These are phyloP conservation scores for Colletotrichum noveboracense DNA, from an alignment of 2,329 filamentous ascomycete species.

Conservation along the genomic window DNA sequence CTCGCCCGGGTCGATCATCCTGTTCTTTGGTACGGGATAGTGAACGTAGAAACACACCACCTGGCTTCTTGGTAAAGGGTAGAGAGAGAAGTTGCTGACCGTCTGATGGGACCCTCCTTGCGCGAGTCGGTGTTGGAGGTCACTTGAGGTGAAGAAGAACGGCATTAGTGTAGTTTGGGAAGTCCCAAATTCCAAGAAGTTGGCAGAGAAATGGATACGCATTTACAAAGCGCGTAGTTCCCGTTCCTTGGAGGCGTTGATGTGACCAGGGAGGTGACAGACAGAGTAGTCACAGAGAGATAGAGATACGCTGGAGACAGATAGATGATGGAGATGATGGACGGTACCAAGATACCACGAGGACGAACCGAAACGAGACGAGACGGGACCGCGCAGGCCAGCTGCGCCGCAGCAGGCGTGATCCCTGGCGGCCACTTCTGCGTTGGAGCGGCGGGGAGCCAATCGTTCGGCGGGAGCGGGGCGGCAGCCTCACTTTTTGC, in stretches of 20 bases:
- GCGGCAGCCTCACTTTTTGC: constrained; percentile 22
- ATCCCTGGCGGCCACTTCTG: not conserved
- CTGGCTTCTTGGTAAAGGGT: not conserved
- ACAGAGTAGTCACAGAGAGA: not conserved
- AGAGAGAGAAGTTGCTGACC: not conserved
- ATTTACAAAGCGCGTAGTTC: not conserved
- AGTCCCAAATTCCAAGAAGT: not conserved
- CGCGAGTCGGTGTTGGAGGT: not conserved
- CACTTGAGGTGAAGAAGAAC: not conserved
- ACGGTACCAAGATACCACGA: not conserved
- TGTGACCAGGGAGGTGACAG: not conserved
- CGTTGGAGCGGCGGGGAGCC: not conserved
- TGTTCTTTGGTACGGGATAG: not conserved
- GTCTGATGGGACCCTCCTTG: not conserved
- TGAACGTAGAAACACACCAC: not conserved
- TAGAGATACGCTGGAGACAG: not conserved
- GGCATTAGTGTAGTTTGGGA: not conserved
- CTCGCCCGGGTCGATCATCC: not conserved
- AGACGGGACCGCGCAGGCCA: not conserved
- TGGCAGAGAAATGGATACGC: not conserved
- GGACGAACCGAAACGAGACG: not conserved
- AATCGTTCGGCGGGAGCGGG: not conserved
- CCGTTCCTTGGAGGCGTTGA: not conserved
- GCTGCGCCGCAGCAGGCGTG: not conserved
- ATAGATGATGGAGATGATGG: not conserved